Conservation (phyloP, 2,329 filamentous ascomycete species). For the Aquanectria penicillioides region DNA sequence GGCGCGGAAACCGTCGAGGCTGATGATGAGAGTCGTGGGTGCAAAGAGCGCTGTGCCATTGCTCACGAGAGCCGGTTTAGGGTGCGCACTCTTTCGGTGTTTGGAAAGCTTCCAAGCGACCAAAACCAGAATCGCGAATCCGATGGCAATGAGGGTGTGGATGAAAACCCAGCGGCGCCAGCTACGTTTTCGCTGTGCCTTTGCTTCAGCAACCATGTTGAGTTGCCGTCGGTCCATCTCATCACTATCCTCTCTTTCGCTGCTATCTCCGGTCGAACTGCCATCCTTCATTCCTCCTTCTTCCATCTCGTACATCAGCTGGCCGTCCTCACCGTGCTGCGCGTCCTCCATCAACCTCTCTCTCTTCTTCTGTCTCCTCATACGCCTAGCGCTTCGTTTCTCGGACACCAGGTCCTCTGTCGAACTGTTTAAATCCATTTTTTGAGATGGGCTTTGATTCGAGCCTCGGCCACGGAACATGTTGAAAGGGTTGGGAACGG, state of each 20-base stretch:
- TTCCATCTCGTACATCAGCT: conserved; percentile 92
- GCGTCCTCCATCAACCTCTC: conserved; percentile 63
- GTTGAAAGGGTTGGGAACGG: conserved; percentile 61
- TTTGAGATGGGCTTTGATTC: conserved; percentile 46
- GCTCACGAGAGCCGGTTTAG: conserved; percentile 56
- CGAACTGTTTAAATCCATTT: conserved; percentile 52
- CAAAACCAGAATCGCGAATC: conserved; percentile 65
- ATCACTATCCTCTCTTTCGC: conserved; percentile 68
- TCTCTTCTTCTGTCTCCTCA: conserved; percentile 63
- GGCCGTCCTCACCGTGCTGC: conserved; percentile 73
- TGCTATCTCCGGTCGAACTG: conserved; percentile 70
- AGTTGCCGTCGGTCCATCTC: conserved; percentile 65
- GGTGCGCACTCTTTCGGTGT: conserved; percentile 49
- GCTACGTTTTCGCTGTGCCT: conserved; percentile 59
- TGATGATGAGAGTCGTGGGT: conserved; percentile 92
- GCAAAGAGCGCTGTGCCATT: conserved; percentile 92
- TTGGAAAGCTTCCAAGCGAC: conserved; percentile 68
- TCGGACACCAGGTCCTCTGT: conserved; percentile 60
- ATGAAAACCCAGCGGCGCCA: conserved; percentile 67
- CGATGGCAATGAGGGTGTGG: conserved; percentile 60
- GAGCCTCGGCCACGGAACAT: conserved; percentile 50
- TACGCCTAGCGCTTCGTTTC: conserved; percentile 60
- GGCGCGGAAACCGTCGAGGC: conserved; percentile 93
- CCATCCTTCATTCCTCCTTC: conserved; percentile 77
- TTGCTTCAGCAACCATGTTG: conserved; percentile 57